Percentiles rank a stretch among this genome's conserved stretches.
These are phyloP conservation scores for Tricharina praecox DNA, from an alignment of 495 filamentous ascomycete genomes.

Conservation along the genomic window DNA sequence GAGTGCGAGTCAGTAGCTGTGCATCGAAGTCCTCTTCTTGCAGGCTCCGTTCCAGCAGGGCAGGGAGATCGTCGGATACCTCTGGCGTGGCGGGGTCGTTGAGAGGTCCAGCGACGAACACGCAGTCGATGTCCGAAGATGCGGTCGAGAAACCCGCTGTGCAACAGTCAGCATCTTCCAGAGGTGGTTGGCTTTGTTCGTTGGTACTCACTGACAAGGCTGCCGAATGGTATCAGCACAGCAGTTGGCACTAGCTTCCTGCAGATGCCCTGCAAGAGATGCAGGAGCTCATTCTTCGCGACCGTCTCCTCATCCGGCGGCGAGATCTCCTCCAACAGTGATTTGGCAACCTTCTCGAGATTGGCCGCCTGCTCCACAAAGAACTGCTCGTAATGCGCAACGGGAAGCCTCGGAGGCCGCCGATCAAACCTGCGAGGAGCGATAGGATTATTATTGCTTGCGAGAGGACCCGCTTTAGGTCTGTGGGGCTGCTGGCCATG, in stretches of 20 bases:
- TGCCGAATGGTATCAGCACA: conserved; percentile 22
- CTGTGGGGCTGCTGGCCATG: neutral
- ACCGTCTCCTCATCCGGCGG: conserved; percentile 13
- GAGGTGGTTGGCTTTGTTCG: neutral
- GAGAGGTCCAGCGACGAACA: conserved; percentile 11
- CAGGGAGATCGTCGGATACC: conserved; percentile 33
- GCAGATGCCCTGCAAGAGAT: conserved; percentile 18
- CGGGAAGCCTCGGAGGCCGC: neutral
- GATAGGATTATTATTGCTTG: no score
- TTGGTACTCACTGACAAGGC: conserved; percentile 25
- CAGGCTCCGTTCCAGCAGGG: conserved; percentile 50
- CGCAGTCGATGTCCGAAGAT: conserved; percentile 27
- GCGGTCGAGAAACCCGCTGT: conserved; percentile 26
- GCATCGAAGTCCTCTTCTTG: conserved; percentile 52
- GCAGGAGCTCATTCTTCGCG: conserved; percentile 16
- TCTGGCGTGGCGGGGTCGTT: neutral
- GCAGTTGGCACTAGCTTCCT: conserved; percentile 14
- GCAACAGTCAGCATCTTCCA: conserved; percentile 11
- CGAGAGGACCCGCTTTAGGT: no score
- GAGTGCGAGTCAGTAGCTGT: conserved; percentile 49
- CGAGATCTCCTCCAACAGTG: conserved; percentile 14
- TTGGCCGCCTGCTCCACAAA: conserved; percentile 13
- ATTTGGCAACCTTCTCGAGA: conserved; percentile 15
- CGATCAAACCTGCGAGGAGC: neutral
- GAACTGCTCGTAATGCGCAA: conserved; percentile 12